Evolutionary conservation across 352 stramenopile species (phyloP).

Genomic region (Phytopythium vexans): DNA sequence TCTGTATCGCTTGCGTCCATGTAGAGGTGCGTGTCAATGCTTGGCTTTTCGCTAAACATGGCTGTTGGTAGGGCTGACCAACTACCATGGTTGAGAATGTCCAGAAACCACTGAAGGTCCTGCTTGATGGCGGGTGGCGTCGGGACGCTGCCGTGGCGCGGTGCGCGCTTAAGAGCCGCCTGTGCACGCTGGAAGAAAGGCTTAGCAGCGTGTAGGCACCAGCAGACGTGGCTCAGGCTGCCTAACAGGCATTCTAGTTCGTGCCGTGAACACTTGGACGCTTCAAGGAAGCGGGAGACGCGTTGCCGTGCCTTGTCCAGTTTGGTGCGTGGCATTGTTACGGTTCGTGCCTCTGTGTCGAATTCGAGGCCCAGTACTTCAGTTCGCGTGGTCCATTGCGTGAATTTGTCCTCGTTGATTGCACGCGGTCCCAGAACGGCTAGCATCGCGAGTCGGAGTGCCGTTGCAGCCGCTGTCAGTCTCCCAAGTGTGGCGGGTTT

Average conservation of each 20-base stretch:
- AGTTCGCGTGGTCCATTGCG: conserved; percentile 6
- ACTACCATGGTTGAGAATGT: no score
- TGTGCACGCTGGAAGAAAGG: conserved; percentile 16
- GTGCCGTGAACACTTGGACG: background rate
- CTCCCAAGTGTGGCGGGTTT: conserved; percentile 3
- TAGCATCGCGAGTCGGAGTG: conserved; percentile 11
- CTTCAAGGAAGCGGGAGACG: background rate
- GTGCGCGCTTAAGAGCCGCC: no score
- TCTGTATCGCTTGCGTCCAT: conserved; percentile 11
- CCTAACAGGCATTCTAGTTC: conserved; percentile 16
- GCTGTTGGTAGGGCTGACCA: no score
- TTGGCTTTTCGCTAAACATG: background rate
- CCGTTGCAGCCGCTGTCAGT: conserved; percentile 1
- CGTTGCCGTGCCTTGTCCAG: conserved; percentile 9
- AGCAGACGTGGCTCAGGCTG: conserved; percentile 16
- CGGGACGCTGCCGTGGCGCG: no score
- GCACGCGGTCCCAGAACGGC: conserved; percentile 11
- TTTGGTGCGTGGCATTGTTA: conserved; percentile 15
- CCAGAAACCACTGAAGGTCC: no score
- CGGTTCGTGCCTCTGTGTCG: conserved; percentile 6
- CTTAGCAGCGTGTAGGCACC: conserved; percentile 10
- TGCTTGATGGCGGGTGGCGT: no score
- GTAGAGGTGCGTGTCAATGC: conserved; percentile 6
- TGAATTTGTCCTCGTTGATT: conserved; percentile 28
- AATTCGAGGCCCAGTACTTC: conserved; percentile 13